phyloP scores from a whole-genome alignment of 2,329 filamentous ascomycete genomes.

The Aspergillus japonicus region DNA sequence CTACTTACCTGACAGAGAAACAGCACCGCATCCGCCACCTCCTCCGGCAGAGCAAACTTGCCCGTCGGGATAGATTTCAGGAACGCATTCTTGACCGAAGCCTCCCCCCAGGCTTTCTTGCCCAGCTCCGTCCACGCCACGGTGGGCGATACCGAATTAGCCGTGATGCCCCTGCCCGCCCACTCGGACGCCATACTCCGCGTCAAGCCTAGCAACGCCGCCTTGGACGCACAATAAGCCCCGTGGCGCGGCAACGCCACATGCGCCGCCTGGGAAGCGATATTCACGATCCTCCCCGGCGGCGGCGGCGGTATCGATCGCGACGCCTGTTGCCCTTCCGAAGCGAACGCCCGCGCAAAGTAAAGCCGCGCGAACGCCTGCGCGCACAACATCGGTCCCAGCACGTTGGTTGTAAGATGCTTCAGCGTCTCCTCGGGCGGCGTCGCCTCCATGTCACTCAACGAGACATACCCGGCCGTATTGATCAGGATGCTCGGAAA shows the following conservation, averaged over 20 bases:
- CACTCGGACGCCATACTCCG: constrained; percentile 50
- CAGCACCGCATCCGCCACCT: constrained; percentile 41
- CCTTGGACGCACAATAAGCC: constrained; percentile 51
- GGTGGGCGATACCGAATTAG: constrained; percentile 48
- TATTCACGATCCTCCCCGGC: constrained; percentile 47
- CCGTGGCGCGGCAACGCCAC: constrained; percentile 47
- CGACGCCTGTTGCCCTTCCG: background rate
- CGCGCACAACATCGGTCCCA: constrained; percentile 47
- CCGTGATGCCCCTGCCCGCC: constrained; percentile 47
- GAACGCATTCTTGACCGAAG: constrained; percentile 36
- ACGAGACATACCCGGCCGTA: constrained; percentile 48
- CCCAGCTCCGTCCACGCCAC: constrained; percentile 50
- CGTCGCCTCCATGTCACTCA: constrained; percentile 45
- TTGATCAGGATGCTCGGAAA: constrained; percentile 45
- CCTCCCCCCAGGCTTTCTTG: constrained; percentile 44
- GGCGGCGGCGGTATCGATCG: constrained; percentile 17
- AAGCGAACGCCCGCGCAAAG: constrained; percentile 14
- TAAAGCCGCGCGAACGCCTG: constrained; percentile 49
- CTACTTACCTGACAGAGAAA: constrained; percentile 39
- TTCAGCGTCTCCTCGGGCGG: constrained; percentile 45
- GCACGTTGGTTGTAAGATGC: constrained; percentile 46
- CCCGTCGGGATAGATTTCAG: constrained; percentile 41
- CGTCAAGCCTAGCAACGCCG: constrained; percentile 46
- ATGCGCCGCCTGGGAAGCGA: constrained; percentile 50
- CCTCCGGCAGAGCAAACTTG: constrained; percentile 40